These are phyloP conservation scores for Podospora sp. DNA, from an alignment of 495 filamentous ascomycete genomes.

Conservation along the genomic window DNA sequence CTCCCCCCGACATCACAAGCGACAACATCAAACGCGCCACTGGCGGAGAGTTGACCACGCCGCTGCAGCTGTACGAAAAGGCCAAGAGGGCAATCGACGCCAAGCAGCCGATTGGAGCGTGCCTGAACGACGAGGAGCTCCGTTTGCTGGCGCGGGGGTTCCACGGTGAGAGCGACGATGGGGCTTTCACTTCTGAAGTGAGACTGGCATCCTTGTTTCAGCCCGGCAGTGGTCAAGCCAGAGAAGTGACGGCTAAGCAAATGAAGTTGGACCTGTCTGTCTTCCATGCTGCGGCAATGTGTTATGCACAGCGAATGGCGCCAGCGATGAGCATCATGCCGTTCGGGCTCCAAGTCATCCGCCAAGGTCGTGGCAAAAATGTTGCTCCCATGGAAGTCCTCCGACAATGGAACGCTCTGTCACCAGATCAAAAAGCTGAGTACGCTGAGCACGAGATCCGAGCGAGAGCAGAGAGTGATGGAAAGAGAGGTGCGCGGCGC, in stretches of 20 bases:
- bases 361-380: background rate
- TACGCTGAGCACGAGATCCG: background rate
- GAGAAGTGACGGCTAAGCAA: background rate
- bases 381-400: background rate
- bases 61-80: constrained; percentile 12
- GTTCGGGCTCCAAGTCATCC: background rate
- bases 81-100: constrained; percentile 5
- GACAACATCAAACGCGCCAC: constrained; percentile 18
- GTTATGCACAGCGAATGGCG: background rate
- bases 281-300: constrained; percentile 8
- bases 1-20: background rate
- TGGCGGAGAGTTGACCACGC: constrained; percentile 10
- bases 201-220: background rate
- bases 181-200: background rate
- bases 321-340: background rate
- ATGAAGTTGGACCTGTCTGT: constrained; percentile 1
- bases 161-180: background rate
- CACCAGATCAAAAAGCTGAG: background rate
- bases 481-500: background rate
- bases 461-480: background rate
- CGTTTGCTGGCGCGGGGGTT: constrained; percentile 8
- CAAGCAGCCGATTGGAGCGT: background rate
- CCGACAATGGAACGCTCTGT: background rate
- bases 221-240: background rate
- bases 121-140: constrained; percentile 1